Percentiles rank a stretch among this genome's conserved stretches.
phyloP scores from a whole-genome alignment of 805 yeast genomes.

The Suhomyces emberorum region DNA sequence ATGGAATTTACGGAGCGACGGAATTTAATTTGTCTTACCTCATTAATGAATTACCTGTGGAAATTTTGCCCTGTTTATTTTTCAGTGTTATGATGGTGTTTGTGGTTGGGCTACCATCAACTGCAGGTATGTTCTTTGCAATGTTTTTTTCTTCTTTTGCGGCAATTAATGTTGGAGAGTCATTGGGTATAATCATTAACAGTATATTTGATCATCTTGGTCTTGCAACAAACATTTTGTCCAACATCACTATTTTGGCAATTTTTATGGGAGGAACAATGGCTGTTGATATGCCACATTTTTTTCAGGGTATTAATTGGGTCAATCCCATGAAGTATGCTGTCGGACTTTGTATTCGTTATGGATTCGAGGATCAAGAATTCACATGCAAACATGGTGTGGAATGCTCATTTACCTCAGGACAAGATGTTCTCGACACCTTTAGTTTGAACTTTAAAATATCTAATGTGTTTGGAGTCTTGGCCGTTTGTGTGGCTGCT shows the following conservation, averaged over 20 bases:
- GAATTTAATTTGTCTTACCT: slow-evolving; percentile 21
- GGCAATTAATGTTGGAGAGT: slow-evolving; percentile 23
- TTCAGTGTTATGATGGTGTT: slow-evolving; percentile 21
- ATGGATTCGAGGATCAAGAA: slow-evolving; percentile 16
- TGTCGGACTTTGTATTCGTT: slow-evolving; percentile 20
- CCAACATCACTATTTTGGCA: slow-evolving; percentile 18
- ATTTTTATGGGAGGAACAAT: slow-evolving; percentile 30
- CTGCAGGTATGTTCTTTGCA: slow-evolving; percentile 20
- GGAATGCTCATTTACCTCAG: slow-evolving; percentile 27
- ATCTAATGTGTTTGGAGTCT: slow-evolving; percentile 31
- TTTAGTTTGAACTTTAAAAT: slow-evolving; percentile 27
- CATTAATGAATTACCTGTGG: slow-evolving; percentile 24
- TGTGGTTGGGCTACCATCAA: slow-evolving; percentile 22
- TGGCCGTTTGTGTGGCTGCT: slow-evolving; percentile 32
- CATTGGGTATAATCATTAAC: slow-evolving; percentile 25
- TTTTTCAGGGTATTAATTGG: slow-evolving; percentile 23
- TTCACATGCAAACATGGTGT: slow-evolving; percentile 15
- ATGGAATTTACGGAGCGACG: slow-evolving; percentile 20
- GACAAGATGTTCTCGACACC: slow-evolving; percentile 29
- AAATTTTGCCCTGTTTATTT: slow-evolving; percentile 17
- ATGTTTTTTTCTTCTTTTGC: slow-evolving; percentile 15
- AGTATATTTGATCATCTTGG: slow-evolving; percentile 23
- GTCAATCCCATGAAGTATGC: slow-evolving; percentile 23
- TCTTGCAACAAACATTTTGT: slow-evolving; percentile 20
- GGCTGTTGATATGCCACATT: slow-evolving; percentile 26